Evolutionary conservation across 352 stramenopile species (phyloP).

Genomic region (Pythium dissimile): DNA sequence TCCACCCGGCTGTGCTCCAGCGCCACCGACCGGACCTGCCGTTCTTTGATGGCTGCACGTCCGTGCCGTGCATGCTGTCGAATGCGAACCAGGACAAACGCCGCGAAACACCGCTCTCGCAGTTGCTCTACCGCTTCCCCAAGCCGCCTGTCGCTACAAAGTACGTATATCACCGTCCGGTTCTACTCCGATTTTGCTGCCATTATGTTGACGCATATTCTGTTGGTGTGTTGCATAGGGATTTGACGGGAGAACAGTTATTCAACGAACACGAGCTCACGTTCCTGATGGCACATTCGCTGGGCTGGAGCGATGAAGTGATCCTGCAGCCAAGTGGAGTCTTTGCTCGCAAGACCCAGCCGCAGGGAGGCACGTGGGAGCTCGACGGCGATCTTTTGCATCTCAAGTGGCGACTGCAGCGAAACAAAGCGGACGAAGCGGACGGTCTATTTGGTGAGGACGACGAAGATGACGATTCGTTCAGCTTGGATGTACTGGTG

Average conservation of each 20-base stretch:
- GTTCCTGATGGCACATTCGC: conserved; percentile 73
- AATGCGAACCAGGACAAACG: conserved; percentile 52
- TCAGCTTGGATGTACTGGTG: conserved; percentile 72
- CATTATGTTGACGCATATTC: background rate
- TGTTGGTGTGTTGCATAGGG: conserved; percentile 18
- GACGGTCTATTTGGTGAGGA: conserved; percentile 20
- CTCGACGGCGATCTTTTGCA: conserved; percentile 79
- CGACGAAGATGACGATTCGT: conserved; percentile 48
- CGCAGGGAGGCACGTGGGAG: conserved; percentile 65
- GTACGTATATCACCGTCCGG: conserved; percentile 21
- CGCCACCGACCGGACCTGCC: conserved; percentile 56
- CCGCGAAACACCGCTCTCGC: conserved; percentile 53
- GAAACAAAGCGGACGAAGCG: conserved; percentile 25
- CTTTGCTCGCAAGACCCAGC: conserved; percentile 70
- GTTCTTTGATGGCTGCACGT: conserved; percentile 77
- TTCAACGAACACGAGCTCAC: conserved; percentile 80
- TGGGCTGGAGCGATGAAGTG: conserved; percentile 75
- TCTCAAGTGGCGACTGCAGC: conserved; percentile 61
- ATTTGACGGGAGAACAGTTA: conserved; percentile 52
- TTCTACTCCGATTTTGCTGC: background rate
- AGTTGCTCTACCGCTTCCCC: conserved; percentile 73
- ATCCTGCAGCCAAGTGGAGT: conserved; percentile 48
- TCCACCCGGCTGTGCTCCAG: conserved; percentile 71
- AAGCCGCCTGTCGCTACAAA: conserved; percentile 58
- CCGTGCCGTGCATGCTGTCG: conserved; percentile 59